These are phyloP conservation scores for Solanum paucissectum DNA, from an alignment of 257 asterid genomes.

Conservation along the genomic window DNA sequence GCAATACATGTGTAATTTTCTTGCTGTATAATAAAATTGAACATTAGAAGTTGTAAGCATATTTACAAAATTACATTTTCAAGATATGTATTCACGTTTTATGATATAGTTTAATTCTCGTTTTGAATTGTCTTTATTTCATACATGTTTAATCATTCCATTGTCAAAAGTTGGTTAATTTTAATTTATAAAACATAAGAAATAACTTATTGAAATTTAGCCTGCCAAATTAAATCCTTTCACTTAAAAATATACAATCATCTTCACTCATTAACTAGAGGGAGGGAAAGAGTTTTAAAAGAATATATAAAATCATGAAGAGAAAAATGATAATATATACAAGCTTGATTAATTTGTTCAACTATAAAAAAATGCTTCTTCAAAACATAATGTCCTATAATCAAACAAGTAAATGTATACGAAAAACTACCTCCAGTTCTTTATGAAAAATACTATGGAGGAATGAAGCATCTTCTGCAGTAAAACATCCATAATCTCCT, in stretches of 20 bases:
- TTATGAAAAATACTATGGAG: neutral
- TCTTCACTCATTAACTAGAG: neutral
- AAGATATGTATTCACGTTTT: neutral
- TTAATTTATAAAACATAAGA: neutral
- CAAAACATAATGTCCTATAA: neutral
- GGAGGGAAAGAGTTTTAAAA: neutral
- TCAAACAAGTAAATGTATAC: neutral
- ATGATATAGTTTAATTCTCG: neutral
- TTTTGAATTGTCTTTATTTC: neutral
- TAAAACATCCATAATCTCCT: neutral
- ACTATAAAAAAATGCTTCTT: neutral
- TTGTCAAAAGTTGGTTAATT: neutral
- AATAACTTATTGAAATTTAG: neutral
- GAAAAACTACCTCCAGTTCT: neutral
- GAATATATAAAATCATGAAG: neutral
- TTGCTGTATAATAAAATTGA: neutral
- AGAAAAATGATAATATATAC: neutral
- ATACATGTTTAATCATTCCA: neutral
- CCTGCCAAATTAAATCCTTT: neutral
- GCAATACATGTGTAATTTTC: too few species aligned
- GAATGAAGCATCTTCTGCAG: neutral
- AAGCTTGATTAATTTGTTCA: neutral
- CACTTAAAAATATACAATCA: neutral
- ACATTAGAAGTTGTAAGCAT: neutral
- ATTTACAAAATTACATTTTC: neutral